Evolutionary conservation across 2,329 filamentous ascomycete species (phyloP).

Genomic region (Pseudohalonectria lignicola): DNA sequence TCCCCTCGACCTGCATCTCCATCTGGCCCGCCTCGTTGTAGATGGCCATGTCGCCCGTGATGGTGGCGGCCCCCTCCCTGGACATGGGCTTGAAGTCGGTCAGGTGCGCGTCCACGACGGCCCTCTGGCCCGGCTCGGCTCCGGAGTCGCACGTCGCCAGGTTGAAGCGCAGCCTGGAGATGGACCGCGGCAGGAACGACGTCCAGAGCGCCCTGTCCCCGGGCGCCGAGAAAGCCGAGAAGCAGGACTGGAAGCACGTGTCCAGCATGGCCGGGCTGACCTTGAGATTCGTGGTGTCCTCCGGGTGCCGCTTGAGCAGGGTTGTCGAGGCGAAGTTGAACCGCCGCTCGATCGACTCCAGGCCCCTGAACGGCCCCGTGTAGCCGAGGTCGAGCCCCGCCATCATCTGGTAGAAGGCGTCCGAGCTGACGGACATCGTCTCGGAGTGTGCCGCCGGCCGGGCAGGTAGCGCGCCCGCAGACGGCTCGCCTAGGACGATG

Average conservation of each 20-base stretch:
- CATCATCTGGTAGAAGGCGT: slow-evolving; percentile 30
- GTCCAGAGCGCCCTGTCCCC: slow-evolving; percentile 30
- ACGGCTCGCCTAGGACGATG: slow-evolving; percentile 18
- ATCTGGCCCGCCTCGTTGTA: slow-evolving; percentile 17
- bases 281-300: slow-evolving; percentile 22
- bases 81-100: slow-evolving; percentile 15
- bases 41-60: slow-evolving; percentile 24
- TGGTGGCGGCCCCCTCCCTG: slow-evolving; percentile 12
- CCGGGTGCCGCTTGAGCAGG: slow-evolving; percentile 17
- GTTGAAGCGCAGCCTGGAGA: slow-evolving; percentile 24
- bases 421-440: slow-evolving; percentile 16
- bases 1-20: slow-evolving; percentile 20
- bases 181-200: slow-evolving; percentile 24
- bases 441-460: slow-evolving; percentile 15
- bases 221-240: slow-evolving; percentile 26
- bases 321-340: slow-evolving; percentile 21
- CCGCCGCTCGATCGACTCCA: slow-evolving; percentile 21
- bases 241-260: slow-evolving; percentile 28
- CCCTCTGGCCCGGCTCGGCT: background rate
- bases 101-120: slow-evolving; percentile 18
- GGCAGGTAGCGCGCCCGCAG: slow-evolving; percentile 14
- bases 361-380: slow-evolving; percentile 23
- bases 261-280: slow-evolving; percentile 30
- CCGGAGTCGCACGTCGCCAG: slow-evolving; percentile 13
- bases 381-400: slow-evolving; percentile 23